Conservation (phyloP, 768 basidiomycete species). For the Leccinum longicurvipes region DNA sequence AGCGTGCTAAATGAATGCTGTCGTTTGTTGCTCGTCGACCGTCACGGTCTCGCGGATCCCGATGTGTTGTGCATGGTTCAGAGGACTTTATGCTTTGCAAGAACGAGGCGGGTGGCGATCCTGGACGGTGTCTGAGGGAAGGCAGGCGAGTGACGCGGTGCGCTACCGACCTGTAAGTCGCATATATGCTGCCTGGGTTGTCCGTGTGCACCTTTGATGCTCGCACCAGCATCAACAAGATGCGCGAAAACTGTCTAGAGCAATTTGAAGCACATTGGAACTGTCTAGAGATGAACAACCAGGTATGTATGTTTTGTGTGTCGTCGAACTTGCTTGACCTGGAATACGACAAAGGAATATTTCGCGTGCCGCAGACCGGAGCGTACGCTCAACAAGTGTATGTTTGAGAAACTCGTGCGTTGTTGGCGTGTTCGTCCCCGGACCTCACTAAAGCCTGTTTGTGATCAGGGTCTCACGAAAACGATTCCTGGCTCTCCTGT, state of each 20-base stretch:
- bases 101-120: constrained; percentile 75
- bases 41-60: too few relatives aligned
- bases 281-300: constrained; percentile 92
- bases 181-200: neutral
- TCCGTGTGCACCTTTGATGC: neutral
- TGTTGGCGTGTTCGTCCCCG: neutral
- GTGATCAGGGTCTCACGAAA: constrained; percentile 82
- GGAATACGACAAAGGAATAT: constrained; percentile 59
- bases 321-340: neutral
- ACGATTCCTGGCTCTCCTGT: constrained; percentile 85
- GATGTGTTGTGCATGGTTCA: too few relatives aligned
- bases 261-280: constrained; percentile 93
- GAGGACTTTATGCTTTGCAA: constrained; percentile 99
- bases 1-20: constrained; percentile 9
- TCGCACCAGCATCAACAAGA: constrained; percentile 76
- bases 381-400: constrained; percentile 84
- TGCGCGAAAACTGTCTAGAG: constrained; percentile 85
- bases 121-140: constrained; percentile 92
- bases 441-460: neutral
- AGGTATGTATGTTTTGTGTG: constrained; percentile 52
- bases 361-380: constrained; percentile 88
- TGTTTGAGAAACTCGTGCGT: constrained; percentile 93
- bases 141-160: constrained; percentile 95
- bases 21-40: neutral
- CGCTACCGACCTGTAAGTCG: constrained; percentile 84